Evolutionary conservation across 805 yeast species (phyloP).

Genomic region (Schizosaccharomyces pombe): DNA sequence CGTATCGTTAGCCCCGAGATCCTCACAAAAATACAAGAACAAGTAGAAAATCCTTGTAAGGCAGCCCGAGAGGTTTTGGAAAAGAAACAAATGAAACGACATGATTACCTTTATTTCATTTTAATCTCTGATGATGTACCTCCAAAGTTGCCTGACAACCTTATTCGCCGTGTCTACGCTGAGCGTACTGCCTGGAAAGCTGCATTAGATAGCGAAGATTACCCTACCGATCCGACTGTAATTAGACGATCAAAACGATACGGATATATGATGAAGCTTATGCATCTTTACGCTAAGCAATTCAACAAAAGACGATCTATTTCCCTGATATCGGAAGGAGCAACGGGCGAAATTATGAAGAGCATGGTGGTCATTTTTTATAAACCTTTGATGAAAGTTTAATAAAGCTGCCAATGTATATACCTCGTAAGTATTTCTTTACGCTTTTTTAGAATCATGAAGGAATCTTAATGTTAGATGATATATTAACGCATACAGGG

Average conservation of each 20-base stretch:
- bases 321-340: slow-evolving; percentile 67
- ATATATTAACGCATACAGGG: slow-evolving; percentile 23
- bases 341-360: slow-evolving; percentile 48
- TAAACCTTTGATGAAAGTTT: slow-evolving; percentile 46
- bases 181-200: slow-evolving; percentile 17
- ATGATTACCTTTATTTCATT: background rate
- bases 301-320: background rate
- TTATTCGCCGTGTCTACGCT: slow-evolving; percentile 13
- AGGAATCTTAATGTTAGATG: slow-evolving; percentile 18
- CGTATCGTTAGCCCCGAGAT: slow-evolving; percentile 16
- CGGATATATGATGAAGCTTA: background rate
- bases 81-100: background rate
- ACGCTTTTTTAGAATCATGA: background rate
- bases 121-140: background rate
- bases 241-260: background rate
- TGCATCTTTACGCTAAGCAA: background rate
- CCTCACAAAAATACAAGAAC: slow-evolving; percentile 6
- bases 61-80: background rate
- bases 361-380: slow-evolving; percentile 50
- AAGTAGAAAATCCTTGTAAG: background rate
- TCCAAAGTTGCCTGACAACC: background rate
- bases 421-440: slow-evolving; percentile 19
- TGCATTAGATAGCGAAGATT: slow-evolving; percentile 11
- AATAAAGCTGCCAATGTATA: slow-evolving; percentile 44
- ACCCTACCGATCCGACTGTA: background rate